Evolutionary conservation across 2,329 filamentous ascomycete genomes (phyloP).

Genomic region (Phyllosticta citribraziliensis): DNA sequence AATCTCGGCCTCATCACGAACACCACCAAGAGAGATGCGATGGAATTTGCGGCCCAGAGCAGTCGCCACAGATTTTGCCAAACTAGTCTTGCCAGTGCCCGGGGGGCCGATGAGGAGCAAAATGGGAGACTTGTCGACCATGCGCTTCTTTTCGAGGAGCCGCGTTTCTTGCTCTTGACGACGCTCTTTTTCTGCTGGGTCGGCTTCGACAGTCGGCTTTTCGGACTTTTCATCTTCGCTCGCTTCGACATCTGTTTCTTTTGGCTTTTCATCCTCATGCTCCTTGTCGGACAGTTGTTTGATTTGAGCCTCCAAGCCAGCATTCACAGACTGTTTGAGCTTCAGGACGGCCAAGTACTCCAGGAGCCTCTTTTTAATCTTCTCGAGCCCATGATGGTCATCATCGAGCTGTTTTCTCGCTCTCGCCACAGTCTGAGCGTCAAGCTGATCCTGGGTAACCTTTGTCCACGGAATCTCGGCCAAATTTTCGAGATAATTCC

Average conservation of each 20-base stretch:
- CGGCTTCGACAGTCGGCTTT: constrained; percentile 11
- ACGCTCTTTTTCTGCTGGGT: constrained; percentile 30
- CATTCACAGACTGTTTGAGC: constrained; percentile 84
- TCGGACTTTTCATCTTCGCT: constrained; percentile 8
- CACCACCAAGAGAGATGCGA: constrained; percentile 89
- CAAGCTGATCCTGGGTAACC: constrained; percentile 75
- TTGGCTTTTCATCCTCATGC: constrained; percentile 37
- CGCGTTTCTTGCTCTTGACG: constrained; percentile 57
- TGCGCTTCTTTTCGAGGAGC: constrained; percentile 67
- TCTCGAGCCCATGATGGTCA: constrained; percentile 92
- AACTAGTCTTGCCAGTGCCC: constrained; percentile 89
- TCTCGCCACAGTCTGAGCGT: constrained; percentile 63
- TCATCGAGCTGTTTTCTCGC: constrained; percentile 88
- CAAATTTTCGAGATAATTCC: constrained; percentile 89
- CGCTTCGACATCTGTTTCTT: constrained; percentile 35
- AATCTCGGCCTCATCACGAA: constrained; percentile 94
- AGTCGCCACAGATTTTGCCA: constrained; percentile 86
- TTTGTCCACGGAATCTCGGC: constrained; percentile 89
- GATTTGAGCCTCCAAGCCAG: constrained; percentile 72
- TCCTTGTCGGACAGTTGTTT: constrained; percentile 40
- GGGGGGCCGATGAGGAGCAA: constrained; percentile 87
- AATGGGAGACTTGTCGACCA: constrained; percentile 93
- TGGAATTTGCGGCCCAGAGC: constrained; percentile 93
- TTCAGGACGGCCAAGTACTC: constrained; percentile 96
- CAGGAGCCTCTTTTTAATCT: constrained; percentile 90